phyloP scores from a whole-genome alignment of 1,284 basidiomycete species.

The Rhodotorula sp. region DNA sequence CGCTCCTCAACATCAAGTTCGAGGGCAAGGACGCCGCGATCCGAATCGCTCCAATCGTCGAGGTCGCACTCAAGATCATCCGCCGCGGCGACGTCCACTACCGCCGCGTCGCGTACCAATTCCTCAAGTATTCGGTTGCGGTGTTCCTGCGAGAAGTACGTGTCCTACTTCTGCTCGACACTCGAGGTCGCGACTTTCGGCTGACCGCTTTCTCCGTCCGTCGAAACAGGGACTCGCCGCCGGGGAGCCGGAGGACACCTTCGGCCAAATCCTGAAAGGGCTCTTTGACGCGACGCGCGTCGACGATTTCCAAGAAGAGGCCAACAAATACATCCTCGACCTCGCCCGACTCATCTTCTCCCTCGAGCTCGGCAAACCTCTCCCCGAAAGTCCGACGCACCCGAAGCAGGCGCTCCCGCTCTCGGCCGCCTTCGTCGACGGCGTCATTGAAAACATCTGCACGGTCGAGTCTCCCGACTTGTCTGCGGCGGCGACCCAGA shows the following conservation, averaged over 20 bases:
- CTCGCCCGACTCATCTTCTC: constrained; percentile 67
- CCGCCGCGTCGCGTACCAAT: constrained; percentile 72
- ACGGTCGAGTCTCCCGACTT: constrained; percentile 41
- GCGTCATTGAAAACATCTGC: constrained; percentile 74
- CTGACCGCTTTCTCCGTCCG: background rate
- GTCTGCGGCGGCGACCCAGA: constrained; percentile 35
- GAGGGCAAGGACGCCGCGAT: constrained; percentile 67
- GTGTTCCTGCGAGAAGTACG: constrained; percentile 73
- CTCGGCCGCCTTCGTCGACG: constrained; percentile 63
- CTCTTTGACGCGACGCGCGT: constrained; percentile 75
- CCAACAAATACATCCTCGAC: constrained; percentile 66
- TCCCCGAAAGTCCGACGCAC: constrained; percentile 57
- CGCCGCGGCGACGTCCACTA: constrained; percentile 63
- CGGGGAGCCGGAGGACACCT: constrained; percentile 71
- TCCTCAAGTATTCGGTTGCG: constrained; percentile 71
- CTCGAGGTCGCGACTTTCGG: background rate
- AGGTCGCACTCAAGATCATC: constrained; percentile 68
- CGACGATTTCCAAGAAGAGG: constrained; percentile 67
- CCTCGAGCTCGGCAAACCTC: constrained; percentile 51
- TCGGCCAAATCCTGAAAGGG: constrained; percentile 69
- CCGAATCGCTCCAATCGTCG: constrained; percentile 65
- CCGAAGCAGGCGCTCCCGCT: constrained; percentile 55
- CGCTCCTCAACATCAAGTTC: constrained; percentile 72
- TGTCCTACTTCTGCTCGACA: background rate
- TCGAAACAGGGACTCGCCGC: constrained; percentile 21